Evolutionary conservation across 164 flowering plant genomes (phyloP), one percentile per base, ranked within the genome.

Genomic region (Vitis labrusca): DNA sequence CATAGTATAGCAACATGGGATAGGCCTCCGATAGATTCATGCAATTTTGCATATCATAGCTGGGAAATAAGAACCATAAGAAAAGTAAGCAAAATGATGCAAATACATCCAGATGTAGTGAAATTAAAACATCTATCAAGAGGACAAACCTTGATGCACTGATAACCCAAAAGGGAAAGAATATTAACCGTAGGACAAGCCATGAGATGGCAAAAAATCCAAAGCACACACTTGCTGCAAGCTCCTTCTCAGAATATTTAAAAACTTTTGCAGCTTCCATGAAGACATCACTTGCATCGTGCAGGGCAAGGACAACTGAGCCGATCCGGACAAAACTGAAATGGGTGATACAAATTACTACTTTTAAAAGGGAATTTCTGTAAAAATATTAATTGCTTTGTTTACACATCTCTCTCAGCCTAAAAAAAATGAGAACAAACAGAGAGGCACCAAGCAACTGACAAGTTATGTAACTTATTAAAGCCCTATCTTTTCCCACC

Each of bases 231-330:
- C 97, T 94, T 52, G 98, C 98, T 57, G 81, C 90, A 61, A 89
- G 79, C 76, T 94, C 97, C 50, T 81, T 87, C 61, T 78, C 93
- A 59, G 93, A 85, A 72, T 94, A 92, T 71, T 92, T 94, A 67
- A 85, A 92, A 72, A 91, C 71, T 74, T 92, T 94, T 50, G 94
- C 98, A 64, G 91, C 86, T 88, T 94, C 98, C 78, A 94, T 30
- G 64, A 92, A 92, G 5, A 94, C 93, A 76, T 94, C 98, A 73
- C 96, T 90, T 65, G 84, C 85, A 78, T 93, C 98, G 81, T 93
- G 98, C 50, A 93, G 83, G 51, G 91, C 93, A 73, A 93, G 94
- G 67, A 89, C 60, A 65, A 93, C 76, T 14, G 91, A 77, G 10
- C 98, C 98, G 67, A 91, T 80, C 49, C 88, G 88, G 77, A 93